A percentile compares a stretch with the other conserved stretches of the same genome.
Evolutionary conservation across 2,329 filamentous ascomycete species (phyloP).

Genomic region (Botryosphaeria agaves): DNA sequence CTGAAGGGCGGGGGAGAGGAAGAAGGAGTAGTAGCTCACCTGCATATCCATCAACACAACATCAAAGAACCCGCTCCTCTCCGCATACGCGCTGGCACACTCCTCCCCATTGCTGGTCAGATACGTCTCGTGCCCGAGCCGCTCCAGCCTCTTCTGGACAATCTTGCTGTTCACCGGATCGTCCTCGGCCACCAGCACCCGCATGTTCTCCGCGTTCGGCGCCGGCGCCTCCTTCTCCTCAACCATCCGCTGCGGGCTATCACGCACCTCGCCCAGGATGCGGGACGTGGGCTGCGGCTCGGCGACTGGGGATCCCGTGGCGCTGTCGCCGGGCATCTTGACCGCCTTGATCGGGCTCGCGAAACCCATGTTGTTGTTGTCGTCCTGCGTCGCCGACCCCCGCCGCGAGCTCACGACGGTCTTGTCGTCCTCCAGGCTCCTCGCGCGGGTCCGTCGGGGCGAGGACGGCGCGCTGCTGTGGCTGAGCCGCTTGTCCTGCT

Average conservation of each 20-base stretch:
- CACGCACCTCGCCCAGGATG: background rate
- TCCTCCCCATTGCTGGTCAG: constrained; percentile 74
- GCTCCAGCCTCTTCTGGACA: constrained; percentile 62
- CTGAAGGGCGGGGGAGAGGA: background rate
- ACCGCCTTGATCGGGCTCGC: constrained; percentile 26
- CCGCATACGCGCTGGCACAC: constrained; percentile 53
- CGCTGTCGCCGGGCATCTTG: constrained; percentile 26
- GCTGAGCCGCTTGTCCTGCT: constrained; percentile 11
- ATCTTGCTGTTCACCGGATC: constrained; percentile 78
- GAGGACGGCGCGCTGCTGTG: constrained; percentile 5
- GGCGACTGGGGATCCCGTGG: constrained; percentile 3
- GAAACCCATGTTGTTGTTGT: too few relatives aligned
- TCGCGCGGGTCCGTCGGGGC: constrained; percentile 4
- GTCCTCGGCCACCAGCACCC: constrained; percentile 69
- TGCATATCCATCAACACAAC: constrained; percentile 88
- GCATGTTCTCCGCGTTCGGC: constrained; percentile 27
- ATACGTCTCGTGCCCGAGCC: constrained; percentile 51
- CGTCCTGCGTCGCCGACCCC: too few relatives aligned
- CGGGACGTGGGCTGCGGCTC: background rate
- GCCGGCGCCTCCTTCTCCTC: constrained; percentile 1
- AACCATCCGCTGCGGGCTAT: constrained; percentile 3
- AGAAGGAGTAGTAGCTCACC: constrained; percentile 30
- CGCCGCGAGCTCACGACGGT: too few relatives aligned
- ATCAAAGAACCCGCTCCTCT: constrained; percentile 48
- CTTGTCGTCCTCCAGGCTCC: constrained; percentile 11